Evolutionary conservation across 2,329 filamentous ascomycete species (phyloP).

Genomic region (Epichloe sylvatica): DNA sequence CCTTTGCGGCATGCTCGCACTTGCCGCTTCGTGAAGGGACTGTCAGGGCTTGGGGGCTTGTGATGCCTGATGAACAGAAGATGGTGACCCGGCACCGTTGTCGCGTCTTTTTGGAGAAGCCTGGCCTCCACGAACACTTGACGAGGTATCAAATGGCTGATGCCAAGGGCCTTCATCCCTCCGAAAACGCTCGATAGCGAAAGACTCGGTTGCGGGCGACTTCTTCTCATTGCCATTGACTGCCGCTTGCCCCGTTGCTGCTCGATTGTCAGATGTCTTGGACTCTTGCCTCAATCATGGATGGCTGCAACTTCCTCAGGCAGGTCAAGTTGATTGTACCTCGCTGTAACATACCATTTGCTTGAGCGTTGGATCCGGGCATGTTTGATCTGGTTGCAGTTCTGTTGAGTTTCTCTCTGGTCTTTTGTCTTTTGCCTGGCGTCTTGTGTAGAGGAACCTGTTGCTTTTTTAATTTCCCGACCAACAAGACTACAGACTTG

Average conservation of each 20-base stretch:
- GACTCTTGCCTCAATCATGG: background rate
- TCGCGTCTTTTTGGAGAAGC: background rate
- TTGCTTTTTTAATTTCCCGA: background rate
- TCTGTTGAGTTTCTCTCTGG: background rate
- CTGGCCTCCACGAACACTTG: background rate
- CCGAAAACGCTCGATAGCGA: constrained; percentile 2
- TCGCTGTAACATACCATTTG: background rate
- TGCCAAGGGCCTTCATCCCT: constrained; percentile 3
- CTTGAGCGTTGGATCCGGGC: background rate
- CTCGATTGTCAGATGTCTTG: background rate
- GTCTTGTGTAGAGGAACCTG: background rate
- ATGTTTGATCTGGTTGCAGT: background rate
- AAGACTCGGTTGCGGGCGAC: background rate
- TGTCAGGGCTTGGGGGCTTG: background rate
- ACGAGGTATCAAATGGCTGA: background rate
- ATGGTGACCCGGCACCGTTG: background rate
- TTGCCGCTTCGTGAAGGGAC: background rate
- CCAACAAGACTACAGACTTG: background rate
- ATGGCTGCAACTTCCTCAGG: background rate
- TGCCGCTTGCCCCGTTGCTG: background rate
- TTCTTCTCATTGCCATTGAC: background rate
- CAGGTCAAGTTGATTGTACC: background rate
- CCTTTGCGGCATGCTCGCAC: too few species aligned
- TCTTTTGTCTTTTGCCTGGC: background rate
- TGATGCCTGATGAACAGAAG: background rate